Percentiles rank a stretch among this genome's conserved stretches.
phyloP scores from a whole-genome alignment of 2,329 filamentous ascomycete species.

The Fusarium newnesense region DNA sequence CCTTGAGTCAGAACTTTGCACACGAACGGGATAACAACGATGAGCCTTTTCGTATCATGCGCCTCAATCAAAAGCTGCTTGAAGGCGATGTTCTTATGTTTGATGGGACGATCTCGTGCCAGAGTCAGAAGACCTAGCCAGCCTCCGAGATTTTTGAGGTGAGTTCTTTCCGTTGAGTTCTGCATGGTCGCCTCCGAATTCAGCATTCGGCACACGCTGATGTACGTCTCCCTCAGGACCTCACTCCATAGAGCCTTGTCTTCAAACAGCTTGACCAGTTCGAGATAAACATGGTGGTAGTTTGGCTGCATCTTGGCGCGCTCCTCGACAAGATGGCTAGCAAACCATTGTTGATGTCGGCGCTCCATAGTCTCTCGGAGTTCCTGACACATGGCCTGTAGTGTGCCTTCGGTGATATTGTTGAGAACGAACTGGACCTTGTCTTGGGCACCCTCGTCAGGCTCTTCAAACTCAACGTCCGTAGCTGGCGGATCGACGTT shows the following conservation, averaged over 20 bases:
- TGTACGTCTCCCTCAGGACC: slow-evolving; percentile 91
- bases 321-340: slow-evolving; percentile 92
- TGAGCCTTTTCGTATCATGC: slow-evolving; percentile 88
- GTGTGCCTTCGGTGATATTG: slow-evolving; percentile 91
- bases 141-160: slow-evolving; percentile 90
- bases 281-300: slow-evolving; percentile 92
- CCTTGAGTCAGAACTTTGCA: slow-evolving; percentile 95
- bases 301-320: slow-evolving; percentile 98
- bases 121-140: slow-evolving; percentile 96
- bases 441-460: slow-evolving; percentile 85
- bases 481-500: slow-evolving; percentile 76
- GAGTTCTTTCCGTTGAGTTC: slow-evolving; percentile 83
- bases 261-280: slow-evolving; percentile 85
- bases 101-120: slow-evolving; percentile 93
- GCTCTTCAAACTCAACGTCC: slow-evolving; percentile 79
- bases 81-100: slow-evolving; percentile 96
- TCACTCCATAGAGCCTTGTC: slow-evolving; percentile 84
- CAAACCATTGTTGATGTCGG: slow-evolving; percentile 95
- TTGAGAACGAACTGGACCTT: slow-evolving; percentile 96
- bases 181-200: slow-evolving; percentile 90
- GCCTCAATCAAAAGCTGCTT: slow-evolving; percentile 94
- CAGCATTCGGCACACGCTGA: slow-evolving; percentile 84
- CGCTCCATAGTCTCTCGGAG: slow-evolving; percentile 81
- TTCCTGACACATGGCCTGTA: slow-evolving; percentile 85
- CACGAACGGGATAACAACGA: slow-evolving; percentile 95